phyloP scores from a whole-genome alignment of 108 stramenopile species.

The Cylindrotheca closterium region DNA sequence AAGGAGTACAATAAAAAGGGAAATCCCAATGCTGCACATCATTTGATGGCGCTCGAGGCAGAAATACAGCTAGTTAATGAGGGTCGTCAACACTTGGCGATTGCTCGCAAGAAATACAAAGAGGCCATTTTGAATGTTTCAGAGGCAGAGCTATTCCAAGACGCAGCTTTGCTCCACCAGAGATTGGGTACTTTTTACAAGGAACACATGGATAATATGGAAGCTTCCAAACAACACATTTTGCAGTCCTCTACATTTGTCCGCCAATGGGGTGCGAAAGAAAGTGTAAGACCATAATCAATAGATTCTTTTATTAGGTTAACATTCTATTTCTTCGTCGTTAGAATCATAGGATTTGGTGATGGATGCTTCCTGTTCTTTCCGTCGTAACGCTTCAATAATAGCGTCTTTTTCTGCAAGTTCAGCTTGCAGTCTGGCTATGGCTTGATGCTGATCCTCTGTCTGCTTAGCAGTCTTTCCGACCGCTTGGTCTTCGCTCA shows the following conservation, averaged over 20 bases:
- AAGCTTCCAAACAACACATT: neutral
- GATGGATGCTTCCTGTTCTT: no score
- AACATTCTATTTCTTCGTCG: no score
- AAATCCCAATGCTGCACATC: neutral
- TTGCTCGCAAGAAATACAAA: neutral
- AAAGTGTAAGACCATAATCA: no score
- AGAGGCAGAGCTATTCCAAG: neutral
- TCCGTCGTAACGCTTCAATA: neutral
- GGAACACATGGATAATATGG: neutral
- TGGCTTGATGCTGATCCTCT: neutral
- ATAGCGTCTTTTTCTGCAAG: neutral
- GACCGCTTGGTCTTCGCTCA: neutral
- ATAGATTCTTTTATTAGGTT: no score
- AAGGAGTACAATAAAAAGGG: neutral
- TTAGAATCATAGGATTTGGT: no score
- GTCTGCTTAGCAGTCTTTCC: neutral
- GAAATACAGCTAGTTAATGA: neutral
- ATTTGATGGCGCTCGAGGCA: neutral
- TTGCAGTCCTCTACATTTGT: neutral
- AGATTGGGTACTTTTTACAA: neutral
- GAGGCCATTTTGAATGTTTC: neutral
- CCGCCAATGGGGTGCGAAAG: neutral
- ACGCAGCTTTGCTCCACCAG: neutral
- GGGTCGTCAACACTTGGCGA: neutral
- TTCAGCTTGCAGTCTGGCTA: neutral